Evolutionary conservation across 768 basidiomycete species (phyloP), one percentile per base, ranked within the genome.

Genomic region (Dioszegia hungarica): DNA sequence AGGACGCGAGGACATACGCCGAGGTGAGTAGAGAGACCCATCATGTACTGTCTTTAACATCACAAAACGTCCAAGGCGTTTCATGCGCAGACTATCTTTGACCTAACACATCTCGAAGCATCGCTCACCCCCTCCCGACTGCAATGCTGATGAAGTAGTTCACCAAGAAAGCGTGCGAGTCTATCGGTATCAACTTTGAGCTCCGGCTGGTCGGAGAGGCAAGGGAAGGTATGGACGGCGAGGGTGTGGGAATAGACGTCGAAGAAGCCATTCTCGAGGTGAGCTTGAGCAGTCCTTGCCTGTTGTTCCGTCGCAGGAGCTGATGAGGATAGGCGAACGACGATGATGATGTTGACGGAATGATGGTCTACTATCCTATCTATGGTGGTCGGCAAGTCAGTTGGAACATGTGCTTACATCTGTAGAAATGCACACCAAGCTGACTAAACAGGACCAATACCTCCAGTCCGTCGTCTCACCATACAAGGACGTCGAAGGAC

Each of bases 361-460:
- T 99, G 70, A 95, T 98, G 93, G 95, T 93, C 63, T 95, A 97
- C 77, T 99, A 90, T 77, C 95, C 95, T 1, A 94, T 97, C 63
- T 95, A 89, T 68, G 94, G 94, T 22, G 84, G 80, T 33, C 85
- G 85, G 59, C 90, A 90, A 84, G 89, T 89, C 66, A 60, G 85
- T 78, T 11, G 27, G 17, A 1, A 1, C 25, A 20, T 25, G 2
- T 5, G n/a, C n/a, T n/a, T n/a, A n/a, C n/a, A n/a, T n/a, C n/a
- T n/a, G n/a, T n/a, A n/a, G n/a, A n/a, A n/a, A n/a, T n/a, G n/a
- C n/a, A n/a, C n/a, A n/a, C n/a, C n/a, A n/a, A n/a, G 51, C 56
- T 60, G 12, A 60, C 27, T 41, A 5, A 31, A 29, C 58, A 97
- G 86, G 95, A 97, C 73, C 90, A 94, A 72, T 99, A 99, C 75